A percentile compares a stretch with the other conserved stretches of the same genome.
These are phyloP conservation scores for Nannochloris sp. DNA, from an alignment of 139 green algal genomes.

Conservation along the genomic window DNA sequence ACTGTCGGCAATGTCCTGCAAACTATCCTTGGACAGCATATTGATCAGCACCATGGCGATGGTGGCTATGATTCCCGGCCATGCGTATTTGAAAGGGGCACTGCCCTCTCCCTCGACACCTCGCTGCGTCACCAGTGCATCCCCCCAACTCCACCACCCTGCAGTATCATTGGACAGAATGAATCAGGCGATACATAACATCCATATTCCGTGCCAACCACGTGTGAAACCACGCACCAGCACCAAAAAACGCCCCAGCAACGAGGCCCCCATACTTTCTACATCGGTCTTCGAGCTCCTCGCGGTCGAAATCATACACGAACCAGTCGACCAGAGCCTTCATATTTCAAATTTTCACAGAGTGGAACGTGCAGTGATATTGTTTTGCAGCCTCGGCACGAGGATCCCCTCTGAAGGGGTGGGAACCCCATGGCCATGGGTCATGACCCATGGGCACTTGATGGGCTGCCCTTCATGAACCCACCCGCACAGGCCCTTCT, in stretches of 20 bases:
- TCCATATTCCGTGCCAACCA: not conserved
- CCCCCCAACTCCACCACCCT: conserved; percentile 31
- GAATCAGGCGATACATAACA: not conserved
- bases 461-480: too few relatives aligned
- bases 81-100: conserved; percentile 33
- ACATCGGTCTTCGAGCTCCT: conserved; percentile 6
- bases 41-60: conserved; percentile 40
- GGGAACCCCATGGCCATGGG: too few relatives aligned
- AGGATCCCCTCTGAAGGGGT: too few relatives aligned
- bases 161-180: not conserved
- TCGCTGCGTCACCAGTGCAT: conserved; percentile 24
- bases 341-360: conserved; percentile 1
- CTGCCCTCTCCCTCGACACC: conserved; percentile 7
- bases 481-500: too few relatives aligned
- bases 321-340: conserved; percentile 18
- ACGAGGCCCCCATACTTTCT: conserved; percentile 15
- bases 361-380: too few relatives aligned
- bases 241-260: conserved; percentile 32
- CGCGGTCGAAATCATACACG: conserved; percentile 38
- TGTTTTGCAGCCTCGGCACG: too few relatives aligned
- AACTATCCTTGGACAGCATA: conserved; percentile 19
- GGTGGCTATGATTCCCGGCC: conserved; percentile 31
- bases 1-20: conserved; percentile 13
- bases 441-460: too few relatives aligned
- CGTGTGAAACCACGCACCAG: conserved; percentile 9